Percentiles rank a stretch among this genome's conserved stretches.
These are phyloP conservation scores for Platanus orientalis DNA, from an alignment of 164 flowering plant genomes.

Conservation along the genomic window DNA sequence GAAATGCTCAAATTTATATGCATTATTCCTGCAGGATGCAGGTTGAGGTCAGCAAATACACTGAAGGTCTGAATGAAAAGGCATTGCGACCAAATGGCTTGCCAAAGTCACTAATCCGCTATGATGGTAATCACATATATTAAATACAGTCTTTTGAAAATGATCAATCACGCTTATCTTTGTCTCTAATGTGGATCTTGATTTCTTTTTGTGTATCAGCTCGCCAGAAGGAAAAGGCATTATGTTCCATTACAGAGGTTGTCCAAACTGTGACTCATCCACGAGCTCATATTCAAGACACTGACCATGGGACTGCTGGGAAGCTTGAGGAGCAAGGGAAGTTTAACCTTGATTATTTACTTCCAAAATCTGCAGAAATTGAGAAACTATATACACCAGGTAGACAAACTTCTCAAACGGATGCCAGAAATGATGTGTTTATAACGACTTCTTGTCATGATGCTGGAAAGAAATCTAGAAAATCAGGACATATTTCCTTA, in stretches of 20 bases:
- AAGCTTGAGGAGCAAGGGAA: slow-evolving; percentile 33
- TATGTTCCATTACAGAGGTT: slow-evolving; percentile 78
- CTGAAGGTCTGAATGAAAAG: slow-evolving; percentile 81
- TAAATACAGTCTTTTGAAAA: not conserved
- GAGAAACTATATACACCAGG: slow-evolving; percentile 29
- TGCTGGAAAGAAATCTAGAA: slow-evolving; percentile 40
- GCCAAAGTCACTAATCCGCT: slow-evolving; percentile 84
- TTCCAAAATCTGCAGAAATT: slow-evolving; percentile 41
- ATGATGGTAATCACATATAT: slow-evolving; percentile 58
- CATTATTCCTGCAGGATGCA: slow-evolving; percentile 69
- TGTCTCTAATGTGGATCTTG: not conserved
- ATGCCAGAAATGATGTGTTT: slow-evolving; percentile 13
- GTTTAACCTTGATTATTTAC: slow-evolving; percentile 37
- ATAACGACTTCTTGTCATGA: slow-evolving; percentile 25
- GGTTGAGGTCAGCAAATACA: slow-evolving; percentile 97
- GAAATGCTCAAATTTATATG: not conserved
- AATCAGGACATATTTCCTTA: slow-evolving; percentile 54
- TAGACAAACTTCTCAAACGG: slow-evolving; percentile 36
- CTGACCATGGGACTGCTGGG: slow-evolving; percentile 21
- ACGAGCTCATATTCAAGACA: slow-evolving; percentile 29
- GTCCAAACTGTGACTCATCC: slow-evolving; percentile 83
- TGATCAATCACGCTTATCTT: not conserved
- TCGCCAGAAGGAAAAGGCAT: slow-evolving; percentile 90
- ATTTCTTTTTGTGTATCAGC: slow-evolving; percentile 36
- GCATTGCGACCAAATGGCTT: slow-evolving; percentile 86